Percentiles rank a stretch among this genome's conserved stretches.
phyloP scores from a whole-genome alignment of 2,329 filamentous ascomycete genomes.

The Pseudogymnoascus sp. region DNA sequence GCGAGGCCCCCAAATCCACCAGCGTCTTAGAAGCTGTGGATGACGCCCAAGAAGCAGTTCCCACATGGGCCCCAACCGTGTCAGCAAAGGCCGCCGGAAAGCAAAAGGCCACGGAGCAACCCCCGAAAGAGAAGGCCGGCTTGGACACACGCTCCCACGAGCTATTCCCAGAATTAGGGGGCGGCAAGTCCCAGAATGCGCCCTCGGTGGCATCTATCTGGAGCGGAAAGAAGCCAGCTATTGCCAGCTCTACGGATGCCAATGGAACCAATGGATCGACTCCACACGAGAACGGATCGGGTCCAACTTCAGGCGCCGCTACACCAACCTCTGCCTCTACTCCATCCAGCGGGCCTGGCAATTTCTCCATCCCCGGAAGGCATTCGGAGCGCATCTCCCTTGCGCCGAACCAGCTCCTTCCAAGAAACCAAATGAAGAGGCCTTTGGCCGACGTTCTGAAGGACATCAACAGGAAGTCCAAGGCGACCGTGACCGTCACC shows the following conservation, averaged over 20 bases:
- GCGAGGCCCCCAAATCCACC: slow-evolving; percentile 39
- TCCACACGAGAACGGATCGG: slow-evolving; percentile 40
- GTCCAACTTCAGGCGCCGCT: slow-evolving; percentile 51
- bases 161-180: slow-evolving; percentile 84
- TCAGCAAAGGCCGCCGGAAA: slow-evolving; percentile 61
- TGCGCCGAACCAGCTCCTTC: slow-evolving; percentile 66
- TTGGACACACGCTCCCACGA: slow-evolving; percentile 85
- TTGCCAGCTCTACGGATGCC: slow-evolving; percentile 44
- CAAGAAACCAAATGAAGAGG: slow-evolving; percentile 70
- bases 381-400: slow-evolving; percentile 70
- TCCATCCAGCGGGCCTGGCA: slow-evolving; percentile 34
- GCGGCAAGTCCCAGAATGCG: slow-evolving; percentile 49
- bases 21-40: slow-evolving; percentile 27
- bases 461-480: slow-evolving; percentile 87
- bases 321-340: slow-evolving; percentile 35
- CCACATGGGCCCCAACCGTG: slow-evolving; percentile 40
- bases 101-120: slow-evolving; percentile 48
- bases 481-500: slow-evolving; percentile 73
- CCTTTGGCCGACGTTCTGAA: slow-evolving; percentile 77
- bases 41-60: slow-evolving; percentile 33
- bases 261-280: slow-evolving; percentile 45
- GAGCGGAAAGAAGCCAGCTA: slow-evolving; percentile 58
- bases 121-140: slow-evolving; percentile 31
- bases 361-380: slow-evolving; percentile 72
- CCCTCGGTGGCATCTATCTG: slow-evolving; percentile 64